These are phyloP conservation scores for Phylloboletellus chloephorus DNA, from an alignment of 1,284 basidiomycete genomes.

Conservation along the genomic window DNA sequence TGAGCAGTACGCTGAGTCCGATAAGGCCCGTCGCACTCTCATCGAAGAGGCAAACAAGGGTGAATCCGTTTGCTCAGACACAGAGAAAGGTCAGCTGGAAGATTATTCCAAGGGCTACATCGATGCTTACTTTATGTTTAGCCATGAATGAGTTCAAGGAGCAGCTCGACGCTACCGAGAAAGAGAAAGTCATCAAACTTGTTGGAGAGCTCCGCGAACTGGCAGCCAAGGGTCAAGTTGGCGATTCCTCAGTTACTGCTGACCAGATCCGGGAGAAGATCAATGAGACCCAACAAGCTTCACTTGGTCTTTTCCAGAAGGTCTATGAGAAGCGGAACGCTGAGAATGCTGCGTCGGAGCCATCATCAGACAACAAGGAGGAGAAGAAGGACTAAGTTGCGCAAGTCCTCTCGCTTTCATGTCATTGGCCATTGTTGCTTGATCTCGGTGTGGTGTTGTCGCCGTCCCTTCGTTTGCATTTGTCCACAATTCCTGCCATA, in stretches of 20 bases:
- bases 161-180: constrained; percentile 87
- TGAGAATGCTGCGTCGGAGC: constrained; percentile 52
- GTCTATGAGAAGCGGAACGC: constrained; percentile 90
- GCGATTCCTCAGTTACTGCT: constrained; percentile 76
- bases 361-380: constrained; percentile 45
- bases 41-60: constrained; percentile 98
- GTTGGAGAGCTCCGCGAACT: constrained; percentile 87
- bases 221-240: constrained; percentile 85
- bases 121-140: constrained; percentile 28
- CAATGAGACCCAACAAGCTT: constrained; percentile 93
- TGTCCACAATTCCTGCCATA: constrained; percentile 3
- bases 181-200: constrained; percentile 88
- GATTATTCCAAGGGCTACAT: background rate
- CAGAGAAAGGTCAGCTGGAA: constrained; percentile 79
- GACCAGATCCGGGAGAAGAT: constrained; percentile 92
- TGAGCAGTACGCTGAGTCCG: constrained; percentile 88
- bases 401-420: background rate
- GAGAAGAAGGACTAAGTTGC: constrained; percentile 67
- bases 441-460: constrained; percentile 11
- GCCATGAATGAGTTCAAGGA: constrained; percentile 98
- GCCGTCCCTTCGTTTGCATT: constrained; percentile 29
- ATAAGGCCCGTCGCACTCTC: constrained; percentile 82
- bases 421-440: constrained; percentile 4
- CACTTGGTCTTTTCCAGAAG: constrained; percentile 97
- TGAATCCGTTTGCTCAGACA: constrained; percentile 91